phyloP scores from a whole-genome alignment of 2,329 filamentous ascomycete species.

The Cladosporium sp. region DNA sequence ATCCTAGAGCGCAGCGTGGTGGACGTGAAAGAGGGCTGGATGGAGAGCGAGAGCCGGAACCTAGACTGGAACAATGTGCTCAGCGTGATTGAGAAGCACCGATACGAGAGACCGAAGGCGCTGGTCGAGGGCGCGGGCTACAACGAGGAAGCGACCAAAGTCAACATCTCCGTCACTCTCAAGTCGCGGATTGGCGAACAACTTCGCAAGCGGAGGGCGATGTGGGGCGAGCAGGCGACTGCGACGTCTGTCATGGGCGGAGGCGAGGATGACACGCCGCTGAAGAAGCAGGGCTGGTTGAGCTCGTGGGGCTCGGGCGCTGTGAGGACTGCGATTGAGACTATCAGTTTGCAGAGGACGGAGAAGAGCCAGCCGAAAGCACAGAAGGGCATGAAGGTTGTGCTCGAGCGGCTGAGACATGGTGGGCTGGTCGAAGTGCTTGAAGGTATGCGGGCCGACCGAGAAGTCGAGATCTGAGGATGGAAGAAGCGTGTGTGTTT shows the following conservation, averaged over 20 bases:
- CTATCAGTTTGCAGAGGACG: slow-evolving; percentile 74
- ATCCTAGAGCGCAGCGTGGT: slow-evolving; percentile 79
- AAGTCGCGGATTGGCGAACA: slow-evolving; percentile 71
- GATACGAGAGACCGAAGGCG: slow-evolving; percentile 58
- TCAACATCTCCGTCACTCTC: slow-evolving; percentile 73
- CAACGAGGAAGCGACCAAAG: slow-evolving; percentile 57
- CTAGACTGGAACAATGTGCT: slow-evolving; percentile 80
- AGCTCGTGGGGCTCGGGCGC: slow-evolving; percentile 66
- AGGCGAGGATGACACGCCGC: slow-evolving; percentile 50
- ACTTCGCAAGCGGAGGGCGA: slow-evolving; percentile 55
- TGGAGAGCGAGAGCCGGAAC: slow-evolving; percentile 78
- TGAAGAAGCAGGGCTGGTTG: slow-evolving; percentile 55
- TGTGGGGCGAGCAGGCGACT: slow-evolving; percentile 40
- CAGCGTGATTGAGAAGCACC: slow-evolving; percentile 74
- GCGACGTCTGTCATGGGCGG: slow-evolving; percentile 40
- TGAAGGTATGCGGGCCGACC: slow-evolving; percentile 67
- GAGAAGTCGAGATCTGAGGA: slow-evolving; percentile 28
- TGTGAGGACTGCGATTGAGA: slow-evolving; percentile 78
- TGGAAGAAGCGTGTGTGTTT: background rate
- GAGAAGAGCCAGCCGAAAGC: slow-evolving; percentile 77
- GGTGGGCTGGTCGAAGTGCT: slow-evolving; percentile 69
- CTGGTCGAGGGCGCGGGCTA: background rate
- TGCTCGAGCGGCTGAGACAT: slow-evolving; percentile 68
- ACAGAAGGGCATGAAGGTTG: slow-evolving; percentile 78
- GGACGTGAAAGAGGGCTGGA: slow-evolving; percentile 77